Evolutionary conservation across 495 filamentous ascomycete species (phyloP).

Genomic region (Thozetella sp.): DNA sequence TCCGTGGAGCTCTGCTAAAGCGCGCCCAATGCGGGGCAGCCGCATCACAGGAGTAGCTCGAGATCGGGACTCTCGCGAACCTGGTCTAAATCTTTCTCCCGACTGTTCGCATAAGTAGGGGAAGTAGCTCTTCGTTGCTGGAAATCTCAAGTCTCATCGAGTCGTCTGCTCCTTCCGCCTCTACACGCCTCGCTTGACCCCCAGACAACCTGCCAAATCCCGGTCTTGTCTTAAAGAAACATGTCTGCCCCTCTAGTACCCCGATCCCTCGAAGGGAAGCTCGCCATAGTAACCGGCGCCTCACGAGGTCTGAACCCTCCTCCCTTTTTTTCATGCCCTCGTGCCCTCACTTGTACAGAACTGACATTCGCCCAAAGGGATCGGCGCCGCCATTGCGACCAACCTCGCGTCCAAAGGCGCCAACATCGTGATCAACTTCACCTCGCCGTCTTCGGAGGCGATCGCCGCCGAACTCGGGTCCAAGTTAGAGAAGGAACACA

Average conservation of each 20-base stretch:
- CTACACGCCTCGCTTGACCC: too few species aligned
- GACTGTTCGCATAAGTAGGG: conserved; percentile 10
- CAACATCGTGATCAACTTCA: conserved; percentile 71
- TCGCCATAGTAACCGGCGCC: conserved; percentile 77
- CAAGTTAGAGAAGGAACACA: conserved; percentile 21
- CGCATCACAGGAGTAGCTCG: conserved; percentile 8
- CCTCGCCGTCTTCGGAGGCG: conserved; percentile 45
- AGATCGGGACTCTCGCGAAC: too few species aligned
- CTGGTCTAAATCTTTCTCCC: background rate
- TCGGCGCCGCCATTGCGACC: conserved; percentile 79
- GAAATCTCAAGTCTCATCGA: too few species aligned
- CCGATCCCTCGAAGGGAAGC: conserved; percentile 62
- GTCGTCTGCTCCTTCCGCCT: too few species aligned
- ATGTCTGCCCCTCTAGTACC: conserved; percentile 15
- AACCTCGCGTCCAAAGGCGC: conserved; percentile 79
- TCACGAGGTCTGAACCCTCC: conserved; percentile 59
- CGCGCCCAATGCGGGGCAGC: conserved; percentile 10
- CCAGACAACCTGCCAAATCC: too few species aligned
- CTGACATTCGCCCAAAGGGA: conserved; percentile 56
- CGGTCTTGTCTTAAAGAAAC: background rate
- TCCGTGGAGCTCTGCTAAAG: conserved; percentile 13
- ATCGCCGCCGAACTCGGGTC: conserved; percentile 40
- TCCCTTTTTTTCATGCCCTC: background rate
- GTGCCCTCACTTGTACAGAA: background rate
- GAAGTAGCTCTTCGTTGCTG: conserved; percentile 8